phyloP scores from a whole-genome alignment of 495 filamentous ascomycete species.

The Tirmania nivea region DNA sequence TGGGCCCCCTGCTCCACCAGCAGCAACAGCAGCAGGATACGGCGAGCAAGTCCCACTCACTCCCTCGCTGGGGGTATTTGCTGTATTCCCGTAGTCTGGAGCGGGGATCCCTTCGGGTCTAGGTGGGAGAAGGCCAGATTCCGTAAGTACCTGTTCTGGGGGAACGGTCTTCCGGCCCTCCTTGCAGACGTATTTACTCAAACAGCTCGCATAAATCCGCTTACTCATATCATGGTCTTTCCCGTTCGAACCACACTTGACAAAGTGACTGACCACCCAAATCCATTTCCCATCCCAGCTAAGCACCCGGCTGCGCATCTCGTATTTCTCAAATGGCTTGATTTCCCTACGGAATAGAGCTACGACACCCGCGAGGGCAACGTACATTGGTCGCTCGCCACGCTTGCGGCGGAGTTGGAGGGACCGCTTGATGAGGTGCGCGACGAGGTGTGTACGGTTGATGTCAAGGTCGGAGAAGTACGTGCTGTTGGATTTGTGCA shows the following conservation, averaged over 20 bases:
- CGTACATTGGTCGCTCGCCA: conserved; percentile 25
- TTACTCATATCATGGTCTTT: conserved; percentile 28
- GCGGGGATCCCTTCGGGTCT: conserved; percentile 18
- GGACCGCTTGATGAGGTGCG: conserved; percentile 26
- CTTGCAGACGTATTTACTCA: conserved; percentile 84
- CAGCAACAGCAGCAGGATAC: background rate
- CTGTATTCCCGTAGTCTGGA: background rate
- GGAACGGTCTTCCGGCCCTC: conserved; percentile 65
- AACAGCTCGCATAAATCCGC: conserved; percentile 46
- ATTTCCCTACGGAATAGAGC: conserved; percentile 52
- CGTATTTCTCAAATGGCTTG: conserved; percentile 42
- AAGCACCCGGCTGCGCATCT: conserved; percentile 49
- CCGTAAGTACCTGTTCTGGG: conserved; percentile 51
- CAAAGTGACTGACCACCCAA: conserved; percentile 51
- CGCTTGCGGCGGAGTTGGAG: conserved; percentile 6
- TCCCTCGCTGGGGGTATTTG: background rate
- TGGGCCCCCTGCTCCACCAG: background rate
- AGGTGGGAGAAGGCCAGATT: conserved; percentile 43
- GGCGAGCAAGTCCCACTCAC: background rate
- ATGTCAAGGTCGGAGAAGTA: conserved; percentile 70
- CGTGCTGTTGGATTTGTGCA: conserved; percentile 68
- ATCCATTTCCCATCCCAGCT: conserved; percentile 72
- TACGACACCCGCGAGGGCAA: conserved; percentile 45
- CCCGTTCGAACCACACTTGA: conserved; percentile 24
- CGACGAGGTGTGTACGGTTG: conserved; percentile 39